Conservation (phyloP, 495 filamentous ascomycete genomes). For the Penicillium longicatenatum region DNA sequence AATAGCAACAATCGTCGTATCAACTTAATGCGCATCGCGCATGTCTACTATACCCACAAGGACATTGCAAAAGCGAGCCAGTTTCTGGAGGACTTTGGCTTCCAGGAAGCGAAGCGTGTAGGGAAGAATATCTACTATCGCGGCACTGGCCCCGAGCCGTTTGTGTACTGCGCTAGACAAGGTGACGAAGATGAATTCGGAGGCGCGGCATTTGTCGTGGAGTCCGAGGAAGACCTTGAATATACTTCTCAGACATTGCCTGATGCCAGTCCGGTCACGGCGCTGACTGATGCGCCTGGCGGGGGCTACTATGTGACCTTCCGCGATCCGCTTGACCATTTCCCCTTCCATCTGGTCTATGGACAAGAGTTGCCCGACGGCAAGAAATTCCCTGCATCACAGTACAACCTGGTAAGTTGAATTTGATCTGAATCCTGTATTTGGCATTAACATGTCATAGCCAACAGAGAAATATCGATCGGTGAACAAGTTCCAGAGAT, state of each 20-base stretch:
- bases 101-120: conserved; percentile 14
- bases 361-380: conserved; percentile 17
- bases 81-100: too few relatives aligned
- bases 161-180: conserved; percentile 49
- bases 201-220: conserved; percentile 44
- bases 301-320: conserved; percentile 29
- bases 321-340: conserved; percentile 25
- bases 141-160: conserved; percentile 57
- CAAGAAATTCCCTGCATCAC: background rate
- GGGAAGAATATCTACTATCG: conserved; percentile 57
- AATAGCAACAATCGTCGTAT: too few relatives aligned
- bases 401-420: too few relatives aligned
- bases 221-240: conserved; percentile 54
- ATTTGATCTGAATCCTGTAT: too few relatives aligned
- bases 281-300: conserved; percentile 28
- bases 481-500: too few relatives aligned
- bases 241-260: conserved; percentile 16
- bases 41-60: too few relatives aligned
- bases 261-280: conserved; percentile 15
- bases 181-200: too few relatives aligned
- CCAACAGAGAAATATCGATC: too few relatives aligned
- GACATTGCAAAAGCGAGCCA: too few relatives aligned
- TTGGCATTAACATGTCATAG: too few relatives aligned
- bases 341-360: conserved; percentile 24
- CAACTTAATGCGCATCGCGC: too few relatives aligned